Conservation (phyloP, 805 yeast species). For the Nakazawaea laoshanensis region DNA sequence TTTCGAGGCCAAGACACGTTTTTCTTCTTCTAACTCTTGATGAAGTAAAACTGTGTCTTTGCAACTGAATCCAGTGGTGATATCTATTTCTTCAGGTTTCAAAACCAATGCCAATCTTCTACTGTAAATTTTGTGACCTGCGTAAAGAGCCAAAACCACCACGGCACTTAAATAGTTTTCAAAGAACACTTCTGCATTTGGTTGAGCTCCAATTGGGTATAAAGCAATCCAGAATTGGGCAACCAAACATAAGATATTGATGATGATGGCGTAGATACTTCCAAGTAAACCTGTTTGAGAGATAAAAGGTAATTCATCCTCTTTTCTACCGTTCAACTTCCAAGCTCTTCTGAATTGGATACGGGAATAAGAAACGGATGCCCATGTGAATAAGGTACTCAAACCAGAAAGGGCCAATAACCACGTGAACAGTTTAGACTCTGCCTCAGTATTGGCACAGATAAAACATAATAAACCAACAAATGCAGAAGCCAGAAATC, state of each 20-base stretch:
- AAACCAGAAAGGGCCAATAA: constrained; percentile 40
- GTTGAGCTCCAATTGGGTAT: constrained; percentile 41
- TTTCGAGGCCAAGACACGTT: constrained; percentile 15
- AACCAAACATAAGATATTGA: constrained; percentile 40
- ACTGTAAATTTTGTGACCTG: constrained; percentile 44
- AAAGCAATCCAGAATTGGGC: constrained; percentile 65
- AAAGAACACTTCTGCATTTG: constrained; percentile 45
- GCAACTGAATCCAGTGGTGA: constrained; percentile 55
- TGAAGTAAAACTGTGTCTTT: constrained; percentile 42
- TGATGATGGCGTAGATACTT: constrained; percentile 28
- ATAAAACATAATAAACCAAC: constrained; percentile 38
- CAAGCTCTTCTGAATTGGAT: constrained; percentile 39
- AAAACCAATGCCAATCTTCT: constrained; percentile 26
- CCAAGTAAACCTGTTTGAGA: constrained; percentile 36
- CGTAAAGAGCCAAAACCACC: constrained; percentile 39
- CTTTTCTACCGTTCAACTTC: constrained; percentile 29
- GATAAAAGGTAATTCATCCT: constrained; percentile 30
- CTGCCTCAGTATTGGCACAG: constrained; percentile 30
- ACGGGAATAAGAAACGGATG: constrained; percentile 33
- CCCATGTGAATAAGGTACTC: constrained; percentile 41
- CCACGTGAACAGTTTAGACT: constrained; percentile 34
- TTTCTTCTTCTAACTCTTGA: constrained; percentile 45
- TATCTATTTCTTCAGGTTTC: constrained; percentile 43
- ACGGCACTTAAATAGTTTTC: constrained; percentile 49
- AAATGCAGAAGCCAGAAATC: constrained; percentile 32